Percentiles rank a stretch among this genome's conserved stretches.
phyloP scores from a whole-genome alignment of 331 rosid genomes.

The Saraca asoca region DNA sequence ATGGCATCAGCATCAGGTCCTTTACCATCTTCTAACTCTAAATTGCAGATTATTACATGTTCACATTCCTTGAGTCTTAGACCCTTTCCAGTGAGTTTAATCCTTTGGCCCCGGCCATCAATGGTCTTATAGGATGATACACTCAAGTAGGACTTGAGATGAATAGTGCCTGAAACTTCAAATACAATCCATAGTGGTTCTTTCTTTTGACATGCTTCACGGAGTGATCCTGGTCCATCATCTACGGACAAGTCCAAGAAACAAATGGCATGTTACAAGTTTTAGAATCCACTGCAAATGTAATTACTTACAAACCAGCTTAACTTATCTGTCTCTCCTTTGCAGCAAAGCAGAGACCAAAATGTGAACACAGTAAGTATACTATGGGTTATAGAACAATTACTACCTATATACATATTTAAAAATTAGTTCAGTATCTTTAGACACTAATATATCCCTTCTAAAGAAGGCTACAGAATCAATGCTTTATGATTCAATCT shows the following conservation, averaged over 20 bases:
- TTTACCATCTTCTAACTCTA: conserved; percentile 92
- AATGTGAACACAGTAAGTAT: too few species aligned
- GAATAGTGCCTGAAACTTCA: conserved; percentile 75
- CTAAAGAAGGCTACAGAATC: too few species aligned
- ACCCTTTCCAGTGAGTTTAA: conserved; percentile 79
- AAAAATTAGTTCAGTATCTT: too few species aligned
- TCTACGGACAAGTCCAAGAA: conserved; percentile 40
- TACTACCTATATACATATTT: too few species aligned
- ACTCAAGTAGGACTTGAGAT: conserved; percentile 66
- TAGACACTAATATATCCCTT: too few species aligned
- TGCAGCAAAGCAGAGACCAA: too few species aligned
- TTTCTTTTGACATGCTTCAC: conserved; percentile 72
- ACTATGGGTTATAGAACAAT: too few species aligned
- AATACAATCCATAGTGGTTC: conserved; percentile 93
- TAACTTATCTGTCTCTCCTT: too few species aligned
- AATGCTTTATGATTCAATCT: too few species aligned
- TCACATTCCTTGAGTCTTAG: conserved; percentile 87
- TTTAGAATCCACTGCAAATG: too few species aligned
- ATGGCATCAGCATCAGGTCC: conserved; percentile 89
- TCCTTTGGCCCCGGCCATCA: conserved; percentile 84
- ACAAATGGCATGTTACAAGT: too few species aligned
- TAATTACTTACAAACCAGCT: too few species aligned
- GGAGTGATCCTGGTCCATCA: conserved; percentile 95
- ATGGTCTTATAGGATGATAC: conserved; percentile 81
- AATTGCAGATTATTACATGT: conserved; percentile 88